Percentiles rank a stretch among this genome's conserved stretches.
Conservation (phyloP, 345 rosid genomes). For the Stellera chamaejasme region DNA sequence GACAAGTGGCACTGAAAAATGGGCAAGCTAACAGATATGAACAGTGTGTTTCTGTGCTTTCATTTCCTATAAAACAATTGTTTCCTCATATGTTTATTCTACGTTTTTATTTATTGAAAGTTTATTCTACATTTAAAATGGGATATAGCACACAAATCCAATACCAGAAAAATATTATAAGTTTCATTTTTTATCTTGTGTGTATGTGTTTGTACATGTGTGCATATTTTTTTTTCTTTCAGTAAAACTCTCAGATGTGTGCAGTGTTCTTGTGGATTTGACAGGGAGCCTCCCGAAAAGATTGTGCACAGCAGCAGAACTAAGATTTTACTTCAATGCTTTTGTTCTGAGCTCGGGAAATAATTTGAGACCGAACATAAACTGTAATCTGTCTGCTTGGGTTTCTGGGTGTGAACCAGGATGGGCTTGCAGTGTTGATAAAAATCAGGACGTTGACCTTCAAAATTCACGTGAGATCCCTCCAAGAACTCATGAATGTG, state of each 20-base stretch:
- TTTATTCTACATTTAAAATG: not conserved
- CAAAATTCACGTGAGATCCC: constrained; percentile 50
- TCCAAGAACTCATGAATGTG: constrained; percentile 46
- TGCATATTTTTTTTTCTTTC: not conserved
- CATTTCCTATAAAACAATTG: no score
- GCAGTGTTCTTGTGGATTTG: constrained; percentile 14
- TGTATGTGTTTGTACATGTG: not conserved
- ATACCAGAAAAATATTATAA: no score
- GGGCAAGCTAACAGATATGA: no score
- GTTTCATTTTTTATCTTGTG: no score
- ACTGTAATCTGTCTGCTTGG: constrained; percentile 86
- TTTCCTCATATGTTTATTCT: no score
- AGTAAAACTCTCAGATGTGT: not conserved
- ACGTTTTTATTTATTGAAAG: not conserved
- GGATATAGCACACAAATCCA: no score
- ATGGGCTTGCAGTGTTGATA: constrained; percentile 72
- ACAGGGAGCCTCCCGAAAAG: constrained; percentile 45
- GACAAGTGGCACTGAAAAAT: no score
- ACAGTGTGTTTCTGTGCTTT: not conserved
- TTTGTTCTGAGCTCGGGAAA: constrained; percentile 33
- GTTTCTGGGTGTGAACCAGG: constrained; percentile 94
- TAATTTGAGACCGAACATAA: constrained; percentile 51
- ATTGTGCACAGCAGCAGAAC: constrained; percentile 76
- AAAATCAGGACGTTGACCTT: constrained; percentile 36
- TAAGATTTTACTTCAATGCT: constrained; percentile 54